Evolutionary conservation across 2,329 filamentous ascomycete genomes (phyloP), one percentile per base, ranked within the genome.

Genomic region (Pochonia chlamydosporia): DNA sequence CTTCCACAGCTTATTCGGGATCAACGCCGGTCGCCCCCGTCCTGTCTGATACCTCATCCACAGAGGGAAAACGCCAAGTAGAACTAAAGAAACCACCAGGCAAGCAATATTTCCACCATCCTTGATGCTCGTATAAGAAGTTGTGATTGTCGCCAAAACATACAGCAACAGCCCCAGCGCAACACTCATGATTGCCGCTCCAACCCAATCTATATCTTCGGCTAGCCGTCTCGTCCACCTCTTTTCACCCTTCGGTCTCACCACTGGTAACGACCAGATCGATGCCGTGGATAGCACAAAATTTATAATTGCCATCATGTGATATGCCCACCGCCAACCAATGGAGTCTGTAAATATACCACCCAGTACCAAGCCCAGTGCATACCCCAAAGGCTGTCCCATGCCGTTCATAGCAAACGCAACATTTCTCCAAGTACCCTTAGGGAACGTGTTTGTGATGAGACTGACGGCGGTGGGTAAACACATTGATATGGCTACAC

Each of bases 1-100:
- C 3, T 63, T 69, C 81, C 80, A 84, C 0, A 84, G 61, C 0
- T 69, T 71, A 52, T 84, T 84, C 0, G 81, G 80, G 4, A 84
- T 81, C 3, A 84, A 57, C 0, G 79, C 79, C 13, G 79, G 74
- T 6, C 68, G 66, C 2, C 66, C 63, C 1, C 63, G 58, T 6
- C 61, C 68, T 24, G 73, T 73, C 44, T 78, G 79, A 3, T 66
- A 63, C 2, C 67, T 62, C 48, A 80, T 74, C 80, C 80, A 84
- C 18, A 72, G 56, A 1, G 75, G 67, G 49, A 84, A 84, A 0
- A 60, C 58, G 0, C 69, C 70, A 1, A 82, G 59, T 3, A 74
- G 51, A 1, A 65, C 51, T 2, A 75, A 49, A 0, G 72, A 69
- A 1, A 73, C 41, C 1, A 63, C 57, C 1, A 83, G 59, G 1